Evolutionary conservation across 129 eudicot species (phyloP).

Genomic region (Chrysanthemum lavandulifolium): DNA sequence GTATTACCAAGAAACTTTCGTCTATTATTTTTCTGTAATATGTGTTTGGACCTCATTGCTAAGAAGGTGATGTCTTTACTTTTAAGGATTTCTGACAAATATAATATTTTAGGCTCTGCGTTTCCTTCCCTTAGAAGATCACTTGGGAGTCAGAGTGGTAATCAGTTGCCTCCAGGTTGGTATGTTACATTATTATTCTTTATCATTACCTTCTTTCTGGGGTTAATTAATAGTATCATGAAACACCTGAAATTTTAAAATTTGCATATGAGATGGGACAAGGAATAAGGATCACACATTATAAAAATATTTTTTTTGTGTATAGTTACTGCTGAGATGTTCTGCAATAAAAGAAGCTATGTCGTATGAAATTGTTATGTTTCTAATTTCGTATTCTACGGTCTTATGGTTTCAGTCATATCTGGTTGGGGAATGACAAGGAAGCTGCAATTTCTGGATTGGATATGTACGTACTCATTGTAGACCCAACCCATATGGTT

Average conservation of each 20-base stretch:
- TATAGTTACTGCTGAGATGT: background rate
- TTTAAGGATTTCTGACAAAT: background rate
- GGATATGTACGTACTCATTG: conserved; percentile 68
- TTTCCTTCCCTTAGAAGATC: conserved; percentile 55
- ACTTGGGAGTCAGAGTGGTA: conserved; percentile 34
- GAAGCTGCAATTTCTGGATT: conserved; percentile 66
- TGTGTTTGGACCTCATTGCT: conserved; percentile 6
- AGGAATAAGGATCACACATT: too few species aligned
- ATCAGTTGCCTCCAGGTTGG: conserved; percentile 47
- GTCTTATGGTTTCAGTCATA: conserved; percentile 41
- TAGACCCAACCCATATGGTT: conserved; percentile 1
- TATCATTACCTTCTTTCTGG: background rate
- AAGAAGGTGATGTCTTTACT: background rate
- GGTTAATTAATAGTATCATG: background rate
- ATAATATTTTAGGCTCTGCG: conserved; percentile 35
- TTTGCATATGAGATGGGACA: background rate
- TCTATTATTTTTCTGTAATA: background rate
- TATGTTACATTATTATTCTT: conserved; percentile 20
- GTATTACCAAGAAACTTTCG: conserved; percentile 10
- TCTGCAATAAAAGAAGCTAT: background rate
- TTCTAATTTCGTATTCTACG: conserved; percentile 15
- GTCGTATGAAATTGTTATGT: background rate
- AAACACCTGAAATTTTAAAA: conserved; percentile 1
- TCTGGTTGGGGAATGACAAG: conserved; percentile 70
- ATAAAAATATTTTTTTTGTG: background rate